phyloP scores from a whole-genome alignment of 345 rosid genomes.

The Capsella bursapastoris region DNA sequence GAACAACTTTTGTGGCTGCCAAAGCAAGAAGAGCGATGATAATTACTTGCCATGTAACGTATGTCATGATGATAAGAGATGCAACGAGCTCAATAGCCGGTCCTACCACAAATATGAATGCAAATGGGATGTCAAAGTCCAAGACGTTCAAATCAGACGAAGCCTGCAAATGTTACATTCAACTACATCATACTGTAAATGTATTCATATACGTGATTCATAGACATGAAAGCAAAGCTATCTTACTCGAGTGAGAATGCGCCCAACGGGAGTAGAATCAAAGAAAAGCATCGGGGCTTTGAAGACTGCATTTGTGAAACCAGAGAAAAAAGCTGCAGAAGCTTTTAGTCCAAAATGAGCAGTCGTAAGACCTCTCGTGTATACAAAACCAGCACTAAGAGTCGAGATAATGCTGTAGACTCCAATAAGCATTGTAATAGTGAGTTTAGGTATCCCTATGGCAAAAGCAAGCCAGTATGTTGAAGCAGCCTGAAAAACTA shows the following conservation, averaged over 20 bases:
- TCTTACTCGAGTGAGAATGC: slow-evolving; percentile 79
- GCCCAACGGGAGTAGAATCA: slow-evolving; percentile 77
- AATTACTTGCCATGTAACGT: slow-evolving; percentile 84
- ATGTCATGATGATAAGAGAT: slow-evolving; percentile 59
- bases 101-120: slow-evolving; percentile 49
- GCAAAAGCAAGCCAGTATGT: slow-evolving; percentile 81
- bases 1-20: slow-evolving; percentile 58
- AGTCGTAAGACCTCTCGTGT: slow-evolving; percentile 48
- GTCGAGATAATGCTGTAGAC: slow-evolving; percentile 64
- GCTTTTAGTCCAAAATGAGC: slow-evolving; percentile 70
- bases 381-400: slow-evolving; percentile 57
- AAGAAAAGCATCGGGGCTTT: slow-evolving; percentile 83
- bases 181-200: slow-evolving; percentile 14
- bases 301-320: slow-evolving; percentile 63
- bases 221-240: background rate
- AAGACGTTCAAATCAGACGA: slow-evolving; percentile 76
- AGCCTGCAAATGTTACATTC: slow-evolving; percentile 51
- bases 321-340: slow-evolving; percentile 71
- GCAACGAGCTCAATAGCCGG: slow-evolving; percentile 51
- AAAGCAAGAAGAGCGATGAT: slow-evolving; percentile 62
- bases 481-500: slow-evolving; percentile 60
- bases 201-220: slow-evolving; percentile 6
- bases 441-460: slow-evolving; percentile 56
- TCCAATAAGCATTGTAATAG: slow-evolving; percentile 53
- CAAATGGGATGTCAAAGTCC: slow-evolving; percentile 68